Evolutionary conservation across 2,329 filamentous ascomycete species (phyloP).

Genomic region (Botrytis fabae): DNA sequence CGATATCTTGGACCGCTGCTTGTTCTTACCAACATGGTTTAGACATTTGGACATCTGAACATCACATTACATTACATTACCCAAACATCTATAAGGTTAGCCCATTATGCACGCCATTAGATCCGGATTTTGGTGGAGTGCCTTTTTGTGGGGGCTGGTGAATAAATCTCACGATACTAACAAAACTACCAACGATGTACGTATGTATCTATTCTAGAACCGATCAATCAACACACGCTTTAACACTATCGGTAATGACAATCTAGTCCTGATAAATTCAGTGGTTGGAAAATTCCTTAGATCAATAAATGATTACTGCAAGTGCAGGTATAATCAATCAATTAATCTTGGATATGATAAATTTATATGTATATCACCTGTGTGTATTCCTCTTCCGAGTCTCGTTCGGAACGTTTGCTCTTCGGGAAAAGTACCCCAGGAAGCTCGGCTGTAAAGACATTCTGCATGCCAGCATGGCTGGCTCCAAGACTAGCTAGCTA

Average conservation of each 20-base stretch:
- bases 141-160: conserved; percentile 1
- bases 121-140: neutral
- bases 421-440: conserved; percentile 15
- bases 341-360: neutral
- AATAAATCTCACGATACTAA: neutral
- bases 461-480: conserved; percentile 18
- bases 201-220: neutral
- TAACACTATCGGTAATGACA: neutral
- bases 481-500: conserved; percentile 6
- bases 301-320: neutral
- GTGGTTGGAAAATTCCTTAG: too few species aligned
- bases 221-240: neutral
- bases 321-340: neutral
- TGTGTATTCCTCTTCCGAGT: neutral
- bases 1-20: neutral
- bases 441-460: conserved; percentile 11
- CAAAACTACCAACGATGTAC: neutral
- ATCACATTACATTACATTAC: neutral
- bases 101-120: conserved; percentile 1
- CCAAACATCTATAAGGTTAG: conserved; percentile 2
- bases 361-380: neutral
- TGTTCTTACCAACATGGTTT: neutral
- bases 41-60: neutral
- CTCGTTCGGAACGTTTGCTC: neutral
- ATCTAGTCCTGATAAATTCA: neutral